Evolutionary conservation across 805 yeast species (phyloP).

Genomic region (Candida taoyuanica): DNA sequence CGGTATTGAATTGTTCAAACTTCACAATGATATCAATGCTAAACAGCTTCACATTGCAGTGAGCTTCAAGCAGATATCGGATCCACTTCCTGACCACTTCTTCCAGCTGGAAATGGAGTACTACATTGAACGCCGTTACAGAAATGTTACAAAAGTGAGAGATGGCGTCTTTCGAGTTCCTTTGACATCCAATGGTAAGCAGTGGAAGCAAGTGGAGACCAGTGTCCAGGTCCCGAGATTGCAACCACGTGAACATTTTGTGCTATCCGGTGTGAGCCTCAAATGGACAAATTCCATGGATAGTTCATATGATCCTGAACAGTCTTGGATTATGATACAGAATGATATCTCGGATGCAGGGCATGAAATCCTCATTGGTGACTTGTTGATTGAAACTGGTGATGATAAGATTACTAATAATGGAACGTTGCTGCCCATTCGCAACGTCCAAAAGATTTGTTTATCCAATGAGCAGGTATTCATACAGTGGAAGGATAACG

Average conservation of each 20-base stretch:
- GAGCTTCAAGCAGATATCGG: conserved; percentile 27
- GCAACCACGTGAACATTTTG: conserved; percentile 22
- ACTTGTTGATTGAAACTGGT: conserved; percentile 17
- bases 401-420: background rate
- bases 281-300: conserved; percentile 10
- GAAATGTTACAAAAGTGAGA: conserved; percentile 26
- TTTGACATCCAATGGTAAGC: conserved; percentile 19
- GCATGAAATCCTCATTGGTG: conserved; percentile 26
- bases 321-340: conserved; percentile 25
- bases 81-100: conserved; percentile 12
- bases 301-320: conserved; percentile 15
- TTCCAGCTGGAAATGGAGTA: conserved; percentile 32
- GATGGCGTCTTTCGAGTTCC: conserved; percentile 32
- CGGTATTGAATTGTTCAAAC: conserved; percentile 26
- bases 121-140: conserved; percentile 30
- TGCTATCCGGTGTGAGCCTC: conserved; percentile 17
- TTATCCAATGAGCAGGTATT: conserved; percentile 11
- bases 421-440: conserved; percentile 1
- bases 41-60: conserved; percentile 16
- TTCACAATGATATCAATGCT: conserved; percentile 25
- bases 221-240: conserved; percentile 19
- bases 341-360: too few relatives aligned
- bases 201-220: conserved; percentile 21
- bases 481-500: conserved; percentile 24
- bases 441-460: conserved; percentile 6